Percentiles rank a stretch among this genome's conserved stretches.
Evolutionary conservation across 768 basidiomycete genomes (phyloP).

Genomic region (Boletus rex-veris): DNA sequence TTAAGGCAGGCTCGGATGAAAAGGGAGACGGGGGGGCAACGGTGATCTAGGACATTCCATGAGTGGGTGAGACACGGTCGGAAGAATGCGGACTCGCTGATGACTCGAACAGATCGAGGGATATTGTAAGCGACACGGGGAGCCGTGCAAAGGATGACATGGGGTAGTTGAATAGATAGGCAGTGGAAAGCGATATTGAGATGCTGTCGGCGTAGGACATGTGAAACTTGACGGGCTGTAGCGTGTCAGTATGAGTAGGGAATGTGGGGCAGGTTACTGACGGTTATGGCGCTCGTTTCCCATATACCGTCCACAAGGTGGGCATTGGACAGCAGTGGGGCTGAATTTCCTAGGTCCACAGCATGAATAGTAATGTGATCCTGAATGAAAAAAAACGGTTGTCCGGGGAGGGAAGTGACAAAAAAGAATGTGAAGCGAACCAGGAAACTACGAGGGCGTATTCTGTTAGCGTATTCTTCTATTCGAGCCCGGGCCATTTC

Average conservation of each 20-base stretch:
- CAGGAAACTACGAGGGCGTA: slow-evolving; percentile 66
- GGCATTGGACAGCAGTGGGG: slow-evolving; percentile 74
- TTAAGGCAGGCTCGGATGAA: slow-evolving; percentile 56
- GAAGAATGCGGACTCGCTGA: slow-evolving; percentile 41
- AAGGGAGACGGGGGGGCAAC: slow-evolving; percentile 58
- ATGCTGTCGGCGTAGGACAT: slow-evolving; percentile 80
- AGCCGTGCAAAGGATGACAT: slow-evolving; percentile 78
- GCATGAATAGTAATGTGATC: slow-evolving; percentile 85
- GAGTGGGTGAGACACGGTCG: neutral
- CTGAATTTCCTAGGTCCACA: slow-evolving; percentile 76
- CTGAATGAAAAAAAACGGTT: slow-evolving; percentile 37
- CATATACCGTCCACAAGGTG: slow-evolving; percentile 35
- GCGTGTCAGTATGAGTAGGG: slow-evolving; percentile 13
- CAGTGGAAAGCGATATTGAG: slow-evolving; percentile 80
- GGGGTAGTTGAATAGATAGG: slow-evolving; percentile 81
- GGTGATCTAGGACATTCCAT: slow-evolving; percentile 44
- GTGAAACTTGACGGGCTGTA: slow-evolving; percentile 77
- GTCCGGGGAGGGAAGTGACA: neutral
- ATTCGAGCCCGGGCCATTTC: slow-evolving; percentile 77
- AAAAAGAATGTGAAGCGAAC: slow-evolving; percentile 38
- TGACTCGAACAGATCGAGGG: slow-evolving; percentile 70
- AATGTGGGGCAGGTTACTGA: slow-evolving; percentile 17
- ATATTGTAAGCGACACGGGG: slow-evolving; percentile 77
- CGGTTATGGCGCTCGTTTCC: slow-evolving; percentile 25
- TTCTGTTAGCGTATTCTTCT: slow-evolving; percentile 77